Base-by-base conservation (phyloP, 176 grass and related monocot genomes). In the Lolium multiflorum region DNA sequence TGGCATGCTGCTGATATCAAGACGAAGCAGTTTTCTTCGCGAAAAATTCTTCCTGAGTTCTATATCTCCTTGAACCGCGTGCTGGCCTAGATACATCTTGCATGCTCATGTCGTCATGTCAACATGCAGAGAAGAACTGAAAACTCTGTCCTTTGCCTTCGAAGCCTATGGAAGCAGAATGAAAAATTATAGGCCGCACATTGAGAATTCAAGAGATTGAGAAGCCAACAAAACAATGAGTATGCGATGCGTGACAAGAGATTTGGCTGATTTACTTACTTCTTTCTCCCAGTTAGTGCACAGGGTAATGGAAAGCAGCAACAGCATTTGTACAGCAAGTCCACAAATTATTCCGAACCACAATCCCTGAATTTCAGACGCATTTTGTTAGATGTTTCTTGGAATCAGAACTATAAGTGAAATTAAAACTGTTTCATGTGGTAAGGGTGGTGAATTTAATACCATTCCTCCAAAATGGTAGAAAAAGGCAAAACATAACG, bases 101-200 rank as follows among this genome's bases (percentile, higher is more conserved):
- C 0, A 17, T 5, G 6, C 47, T 89, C 76, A 94, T 84, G 83
- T 54, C 35, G 54, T 68, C 89, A 92, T 83, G 82, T 89, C 92
- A 17, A 20, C 64, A 16, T 89, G 82, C 51, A 94, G 17, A 46
- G 92, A 88, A 25, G 95, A 90, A 82, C 64, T 91, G 77, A 80
- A 91, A 20, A 97, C 87, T 68, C 92, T 93, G 47, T 90, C 85
- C 81, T 86, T 91, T 3, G 92, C 91, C 58, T 84, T 89, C 2
- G 43, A 80, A 84, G 87, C 87, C 87, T 89, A 54, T 1, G 16
- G 47, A 80, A 74, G 31, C 13, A 48, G 24, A 76, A 68, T n/a
- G 2, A 39, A 18, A 69, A 3, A 39, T 69, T 39, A 69, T 69
- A 41, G 66, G 31, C 16, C 35, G 39, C 7, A 9, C 31, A 11